phyloP scores from a whole-genome alignment of 345 rosid genomes.

The Eucalyptus lansdowneana region DNA sequence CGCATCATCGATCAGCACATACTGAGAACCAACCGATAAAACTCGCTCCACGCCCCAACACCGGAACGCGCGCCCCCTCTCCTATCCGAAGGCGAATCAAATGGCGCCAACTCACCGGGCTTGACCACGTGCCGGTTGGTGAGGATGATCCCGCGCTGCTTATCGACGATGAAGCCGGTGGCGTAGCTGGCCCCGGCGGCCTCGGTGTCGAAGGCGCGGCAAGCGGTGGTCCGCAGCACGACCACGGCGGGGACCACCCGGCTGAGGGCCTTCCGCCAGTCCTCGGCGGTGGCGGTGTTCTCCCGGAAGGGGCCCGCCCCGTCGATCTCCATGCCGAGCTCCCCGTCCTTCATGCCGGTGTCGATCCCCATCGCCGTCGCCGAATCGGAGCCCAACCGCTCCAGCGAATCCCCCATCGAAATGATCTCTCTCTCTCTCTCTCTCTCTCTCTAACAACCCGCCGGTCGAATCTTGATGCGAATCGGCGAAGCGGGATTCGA shows the following conservation, averaged over 20 bases:
- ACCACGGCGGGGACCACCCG: slow-evolving; percentile 89
- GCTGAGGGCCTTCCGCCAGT: slow-evolving; percentile 68
- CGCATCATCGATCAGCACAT: neutral
- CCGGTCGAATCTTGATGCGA: neutral
- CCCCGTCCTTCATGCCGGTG: slow-evolving; percentile 32
- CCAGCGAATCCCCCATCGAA: slow-evolving; percentile 44
- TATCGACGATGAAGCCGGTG: slow-evolving; percentile 88
- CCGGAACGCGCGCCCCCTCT: neutral
- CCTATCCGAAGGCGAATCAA: neutral
- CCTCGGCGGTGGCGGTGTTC: slow-evolving; percentile 61
- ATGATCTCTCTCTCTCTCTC: neutral
- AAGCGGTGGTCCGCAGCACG: slow-evolving; percentile 70
- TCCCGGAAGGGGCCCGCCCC: neutral
- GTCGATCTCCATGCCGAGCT: slow-evolving; percentile 45
- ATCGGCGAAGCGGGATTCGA: neutral
- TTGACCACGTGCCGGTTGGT: slow-evolving; percentile 96
- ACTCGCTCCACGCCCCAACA: neutral
- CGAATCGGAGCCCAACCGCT: slow-evolving; percentile 30
- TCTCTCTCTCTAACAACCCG: neutral
- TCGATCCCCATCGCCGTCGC: slow-evolving; percentile 25
- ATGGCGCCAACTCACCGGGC: slow-evolving; percentile 30
- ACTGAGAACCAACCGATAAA: neutral
- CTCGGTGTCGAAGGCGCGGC: slow-evolving; percentile 92
- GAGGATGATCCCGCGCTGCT: slow-evolving; percentile 82
- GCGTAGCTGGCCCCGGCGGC: slow-evolving; percentile 67